phyloP scores from a whole-genome alignment of 2,329 filamentous ascomycete genomes.

The Aplosporella prunicola region DNA sequence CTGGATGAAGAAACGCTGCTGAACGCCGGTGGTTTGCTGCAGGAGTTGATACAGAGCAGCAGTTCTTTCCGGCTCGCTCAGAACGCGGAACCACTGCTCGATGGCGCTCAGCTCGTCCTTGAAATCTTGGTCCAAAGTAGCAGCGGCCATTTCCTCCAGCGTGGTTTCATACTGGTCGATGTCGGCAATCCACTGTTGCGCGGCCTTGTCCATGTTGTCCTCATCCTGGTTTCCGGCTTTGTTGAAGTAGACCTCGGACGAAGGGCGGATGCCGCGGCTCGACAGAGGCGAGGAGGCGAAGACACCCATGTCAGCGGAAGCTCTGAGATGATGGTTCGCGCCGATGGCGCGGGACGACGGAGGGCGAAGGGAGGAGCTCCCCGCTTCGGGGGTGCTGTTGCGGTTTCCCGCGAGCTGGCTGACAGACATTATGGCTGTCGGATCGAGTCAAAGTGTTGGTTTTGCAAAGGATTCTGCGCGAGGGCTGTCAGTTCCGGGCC shows the following conservation, averaged over 20 bases:
- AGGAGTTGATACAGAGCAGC: slow-evolving; percentile 90
- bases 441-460: too few relatives aligned
- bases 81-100: slow-evolving; percentile 97
- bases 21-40: slow-evolving; percentile 97
- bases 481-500: too few relatives aligned
- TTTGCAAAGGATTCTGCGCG: too few relatives aligned
- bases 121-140: slow-evolving; percentile 98
- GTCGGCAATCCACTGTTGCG: slow-evolving; percentile 97
- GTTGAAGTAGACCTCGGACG: slow-evolving; percentile 86
- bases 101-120: slow-evolving; percentile 98
- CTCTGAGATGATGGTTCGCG: slow-evolving; percentile 76
- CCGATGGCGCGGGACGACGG: slow-evolving; percentile 69
- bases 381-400: slow-evolving; percentile 93
- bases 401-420: slow-evolving; percentile 57
- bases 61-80: slow-evolving; percentile 93
- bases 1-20: slow-evolving; percentile 98
- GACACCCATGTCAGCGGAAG: slow-evolving; percentile 90
- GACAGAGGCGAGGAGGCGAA: slow-evolving; percentile 59
- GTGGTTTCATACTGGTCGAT: slow-evolving; percentile 99
- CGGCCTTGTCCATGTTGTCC: slow-evolving; percentile 66
- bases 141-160: slow-evolving; percentile 95
- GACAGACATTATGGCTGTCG: slow-evolving; percentile 33
- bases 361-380: slow-evolving; percentile 72
- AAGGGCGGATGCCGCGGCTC: slow-evolving; percentile 75
- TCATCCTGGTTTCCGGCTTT: slow-evolving; percentile 74